Conservation (phyloP, 768 basidiomycete species). For the Krasilnikovozyma curviuscula region DNA sequence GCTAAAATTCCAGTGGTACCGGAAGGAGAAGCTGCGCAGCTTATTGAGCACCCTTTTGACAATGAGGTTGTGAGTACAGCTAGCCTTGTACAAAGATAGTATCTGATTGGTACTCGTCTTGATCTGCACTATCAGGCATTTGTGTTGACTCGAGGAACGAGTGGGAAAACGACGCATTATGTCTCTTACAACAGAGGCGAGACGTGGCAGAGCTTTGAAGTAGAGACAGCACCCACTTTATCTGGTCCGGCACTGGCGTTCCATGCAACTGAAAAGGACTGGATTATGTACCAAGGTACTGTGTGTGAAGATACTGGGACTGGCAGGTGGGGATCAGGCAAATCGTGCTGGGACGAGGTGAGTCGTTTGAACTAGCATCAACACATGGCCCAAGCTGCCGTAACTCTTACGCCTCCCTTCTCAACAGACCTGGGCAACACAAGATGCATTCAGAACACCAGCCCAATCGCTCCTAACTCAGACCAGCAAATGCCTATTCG, state of each 20-base stretch:
- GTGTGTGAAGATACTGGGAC: slow-evolving; percentile 22
- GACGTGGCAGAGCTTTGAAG: slow-evolving; percentile 64
- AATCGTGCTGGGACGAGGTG: slow-evolving; percentile 30
- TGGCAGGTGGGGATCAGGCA: slow-evolving; percentile 24
- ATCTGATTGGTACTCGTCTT: neutral
- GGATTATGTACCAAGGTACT: slow-evolving; percentile 25
- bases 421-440: slow-evolving; percentile 60
- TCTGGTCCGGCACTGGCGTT: slow-evolving; percentile 53
- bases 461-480: slow-evolving; percentile 45
- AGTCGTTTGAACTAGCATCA: neutral
- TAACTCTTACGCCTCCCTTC: neutral
- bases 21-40: slow-evolving; percentile 44
- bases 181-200: slow-evolving; percentile 71
- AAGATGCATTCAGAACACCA: slow-evolving; percentile 50
- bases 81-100: neutral
- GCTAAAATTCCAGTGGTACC: slow-evolving; percentile 32
- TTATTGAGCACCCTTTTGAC: slow-evolving; percentile 74
- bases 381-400: neutral
- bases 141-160: slow-evolving; percentile 52
- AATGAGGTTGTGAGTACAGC: slow-evolving; percentile 42
- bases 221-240: slow-evolving; percentile 30
- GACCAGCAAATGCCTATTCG: slow-evolving; percentile 67
- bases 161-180: slow-evolving; percentile 66
- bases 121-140: slow-evolving; percentile 44
- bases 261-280: slow-evolving; percentile 46